These are phyloP conservation scores for Solanum piurae DNA, from an alignment of 257 asterid species.

Conservation along the genomic window DNA sequence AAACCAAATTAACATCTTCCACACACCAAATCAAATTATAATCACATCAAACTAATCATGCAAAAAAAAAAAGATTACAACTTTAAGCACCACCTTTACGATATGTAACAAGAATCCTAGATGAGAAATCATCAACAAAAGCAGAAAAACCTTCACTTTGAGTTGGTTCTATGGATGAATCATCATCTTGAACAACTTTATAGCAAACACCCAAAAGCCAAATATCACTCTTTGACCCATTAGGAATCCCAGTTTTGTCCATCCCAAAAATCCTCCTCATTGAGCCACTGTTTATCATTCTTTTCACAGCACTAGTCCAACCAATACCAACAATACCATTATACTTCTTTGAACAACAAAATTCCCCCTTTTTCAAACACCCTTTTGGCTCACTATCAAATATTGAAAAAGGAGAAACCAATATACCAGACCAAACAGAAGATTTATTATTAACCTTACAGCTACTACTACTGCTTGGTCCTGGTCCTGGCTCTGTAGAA, in stretches of 20 bases:
- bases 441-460: conserved; percentile 3
- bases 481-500: conserved; percentile 29
- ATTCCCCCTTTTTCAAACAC: neutral
- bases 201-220: conserved; percentile 93
- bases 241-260: conserved; percentile 27
- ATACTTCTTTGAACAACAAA: conserved; percentile 15
- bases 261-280: conserved; percentile 79
- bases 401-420: conserved; percentile 25
- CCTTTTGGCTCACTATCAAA: conserved; percentile 17
- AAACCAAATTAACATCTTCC: neutral
- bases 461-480: conserved; percentile 14
- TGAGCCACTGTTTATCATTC: conserved; percentile 67
- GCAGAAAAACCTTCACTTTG: conserved; percentile 84
- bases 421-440: conserved; percentile 24
- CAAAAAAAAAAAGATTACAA: neutral
- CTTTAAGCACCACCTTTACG: conserved; percentile 65
- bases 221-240: conserved; percentile 54
- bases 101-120: conserved; percentile 71
- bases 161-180: conserved; percentile 48
- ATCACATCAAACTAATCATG: neutral
- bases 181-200: conserved; percentile 51
- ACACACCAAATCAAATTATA: neutral
- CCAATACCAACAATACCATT: conserved; percentile 14
- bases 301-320: conserved; percentile 65
- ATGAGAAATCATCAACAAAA: conserved; percentile 89